Percentiles rank a stretch among this genome's conserved stretches.
Evolutionary conservation across 495 filamentous ascomycete genomes (phyloP).

Genomic region (Opeltia flavorubescens): DNA sequence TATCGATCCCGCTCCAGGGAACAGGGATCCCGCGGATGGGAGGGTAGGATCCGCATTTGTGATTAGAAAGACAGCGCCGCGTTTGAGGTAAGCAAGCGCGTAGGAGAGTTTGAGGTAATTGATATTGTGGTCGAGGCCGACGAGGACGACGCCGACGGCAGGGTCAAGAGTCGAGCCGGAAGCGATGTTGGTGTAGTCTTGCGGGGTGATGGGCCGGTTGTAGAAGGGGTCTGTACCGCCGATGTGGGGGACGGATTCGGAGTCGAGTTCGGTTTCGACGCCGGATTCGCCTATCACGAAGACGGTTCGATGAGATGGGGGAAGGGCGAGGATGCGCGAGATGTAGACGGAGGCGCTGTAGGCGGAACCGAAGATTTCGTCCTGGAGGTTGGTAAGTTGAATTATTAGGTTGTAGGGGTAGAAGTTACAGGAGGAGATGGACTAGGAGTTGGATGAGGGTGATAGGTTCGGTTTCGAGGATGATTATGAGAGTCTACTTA

Average conservation of each 20-base stretch:
- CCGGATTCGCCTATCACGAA: conserved; percentile 85
- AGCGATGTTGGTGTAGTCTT: conserved; percentile 64
- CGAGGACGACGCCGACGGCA: conserved; percentile 78
- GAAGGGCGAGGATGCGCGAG: conserved; percentile 72
- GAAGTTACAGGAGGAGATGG: not conserved
- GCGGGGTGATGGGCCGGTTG: conserved; percentile 58
- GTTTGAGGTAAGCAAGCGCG: conserved; percentile 71
- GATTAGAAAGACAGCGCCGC: conserved; percentile 78
- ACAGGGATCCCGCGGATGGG: conserved; percentile 63
- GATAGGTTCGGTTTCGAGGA: conserved; percentile 8
- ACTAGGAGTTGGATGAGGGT: not conserved
- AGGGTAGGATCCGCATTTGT: conserved; percentile 87
- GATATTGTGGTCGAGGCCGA: conserved; percentile 80
- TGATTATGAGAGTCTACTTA: conserved; percentile 19
- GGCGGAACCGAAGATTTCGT: conserved; percentile 91
- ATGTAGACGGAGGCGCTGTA: conserved; percentile 96
- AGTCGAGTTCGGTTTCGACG: conserved; percentile 74
- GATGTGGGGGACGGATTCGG: conserved; percentile 64
- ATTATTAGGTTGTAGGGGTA: not conserved
- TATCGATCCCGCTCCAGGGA: conserved; percentile 82
- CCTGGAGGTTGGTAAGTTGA: conserved; percentile 25
- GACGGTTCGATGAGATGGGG: conserved; percentile 70
- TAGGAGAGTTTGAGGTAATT: conserved; percentile 83
- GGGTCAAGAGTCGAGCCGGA: conserved; percentile 66
- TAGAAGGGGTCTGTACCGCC: conserved; percentile 78